Base-by-base conservation (phyloP, 305 asterid genomes). In the Caryopteris hybrid region DNA sequence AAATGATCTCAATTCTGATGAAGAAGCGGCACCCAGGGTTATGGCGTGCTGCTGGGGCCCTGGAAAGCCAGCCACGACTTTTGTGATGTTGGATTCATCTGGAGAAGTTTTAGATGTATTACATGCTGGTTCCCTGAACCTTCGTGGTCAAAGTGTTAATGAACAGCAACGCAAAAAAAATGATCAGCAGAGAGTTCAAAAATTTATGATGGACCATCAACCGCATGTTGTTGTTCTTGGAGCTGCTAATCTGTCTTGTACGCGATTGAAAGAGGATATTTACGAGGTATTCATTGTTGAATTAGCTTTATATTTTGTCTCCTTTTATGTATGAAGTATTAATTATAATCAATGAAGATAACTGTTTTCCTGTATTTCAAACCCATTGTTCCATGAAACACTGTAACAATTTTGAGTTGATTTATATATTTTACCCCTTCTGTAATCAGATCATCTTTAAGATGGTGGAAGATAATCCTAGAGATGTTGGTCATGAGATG, bases 11-110 rank as follows among this genome's bases (percentile, higher is more conserved):
- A 77, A 69, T 74, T 82, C 97, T 18, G 98, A 91, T 74, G 98
- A 89, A 62, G 98, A 95, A 74, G 75, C 89, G 69, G 85, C 92
- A 57, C 98, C 98, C 54, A 81, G 99, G 82, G 99, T 95, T 47
- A 83, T 95, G 96, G 99, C 98, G 69, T 91, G 99, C 86, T 95
- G 99, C 77, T 91, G 99, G 99, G 99, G 99, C 39, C 97, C 96
- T 41, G 98, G 99, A 64, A 91, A 89, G 77, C 99, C 98, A 29
- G 88, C 96, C 36, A 94, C 98, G 17, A 95, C 98, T 61, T 91
- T 95, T 74, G 98, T 84, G 64, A 95, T 95, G 98, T 66, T 95
- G 88, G 98, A 95, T 85, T 86, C 99, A 54, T 83, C 97, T 63
- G 99, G 98, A 70, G 99, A 91, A 80, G 95, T 95, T 70, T 62